phyloP scores from a whole-genome alignment of 306 rosid species.

The Trifolium subterraneum region DNA sequence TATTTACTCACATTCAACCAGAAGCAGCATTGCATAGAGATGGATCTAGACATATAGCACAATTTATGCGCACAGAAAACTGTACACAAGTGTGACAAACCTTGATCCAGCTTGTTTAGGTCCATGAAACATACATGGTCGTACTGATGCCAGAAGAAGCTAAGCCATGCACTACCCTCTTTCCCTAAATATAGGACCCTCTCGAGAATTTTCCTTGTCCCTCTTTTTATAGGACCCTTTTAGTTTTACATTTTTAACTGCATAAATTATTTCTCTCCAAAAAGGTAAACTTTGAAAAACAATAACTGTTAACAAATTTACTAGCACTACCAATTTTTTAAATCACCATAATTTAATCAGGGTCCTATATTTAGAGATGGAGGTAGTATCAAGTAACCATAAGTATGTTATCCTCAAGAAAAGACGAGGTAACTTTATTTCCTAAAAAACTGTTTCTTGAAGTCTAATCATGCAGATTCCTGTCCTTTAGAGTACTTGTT shows the following conservation, averaged over 20 bases:
- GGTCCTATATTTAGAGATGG: neutral
- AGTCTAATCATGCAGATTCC: slow-evolving; percentile 24
- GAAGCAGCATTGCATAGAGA: too few species aligned
- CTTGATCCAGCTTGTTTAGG: too few species aligned
- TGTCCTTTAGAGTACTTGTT: slow-evolving; percentile 5
- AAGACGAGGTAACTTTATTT: neutral
- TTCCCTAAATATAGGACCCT: too few species aligned
- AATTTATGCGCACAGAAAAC: too few species aligned
- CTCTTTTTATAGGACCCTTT: neutral
- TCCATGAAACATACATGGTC: too few species aligned
- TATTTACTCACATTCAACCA: too few species aligned
- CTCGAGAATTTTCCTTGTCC: neutral
- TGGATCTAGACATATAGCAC: too few species aligned
- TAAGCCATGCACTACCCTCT: too few species aligned
- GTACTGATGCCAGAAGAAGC: too few species aligned
- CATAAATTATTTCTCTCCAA: too few species aligned
- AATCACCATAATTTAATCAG: neutral
- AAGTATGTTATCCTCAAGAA: slow-evolving; percentile 17
- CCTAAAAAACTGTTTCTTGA: neutral
- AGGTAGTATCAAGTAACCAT: neutral
- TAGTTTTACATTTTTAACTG: neutral
- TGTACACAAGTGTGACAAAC: too few species aligned
- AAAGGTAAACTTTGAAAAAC: neutral
- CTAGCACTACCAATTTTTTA: neutral
- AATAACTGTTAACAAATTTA: neutral